Percentiles rank a stretch among this genome's conserved stretches.
Evolutionary conservation across 768 basidiomycete genomes (phyloP).

Genomic region (Xerocomellus dryophilus): DNA sequence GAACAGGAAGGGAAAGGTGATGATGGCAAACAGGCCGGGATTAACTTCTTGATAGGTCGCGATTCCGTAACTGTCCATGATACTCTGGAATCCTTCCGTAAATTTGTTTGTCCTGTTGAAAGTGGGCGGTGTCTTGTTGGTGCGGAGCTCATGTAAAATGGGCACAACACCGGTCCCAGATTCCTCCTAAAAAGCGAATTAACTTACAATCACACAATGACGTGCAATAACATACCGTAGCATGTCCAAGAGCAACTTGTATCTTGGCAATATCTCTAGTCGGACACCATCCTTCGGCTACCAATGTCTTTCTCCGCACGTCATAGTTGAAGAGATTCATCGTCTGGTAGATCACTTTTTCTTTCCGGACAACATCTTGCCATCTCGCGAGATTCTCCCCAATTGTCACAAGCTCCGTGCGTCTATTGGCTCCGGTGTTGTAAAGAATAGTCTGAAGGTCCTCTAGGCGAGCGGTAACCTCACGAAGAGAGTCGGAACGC

Average conservation of each 20-base stretch:
- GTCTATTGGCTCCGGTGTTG: conserved; percentile 82
- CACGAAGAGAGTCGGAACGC: conserved; percentile 83
- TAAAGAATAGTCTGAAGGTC: conserved; percentile 87
- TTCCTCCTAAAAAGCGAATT: conserved; percentile 54
- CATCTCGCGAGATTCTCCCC: conserved; percentile 85
- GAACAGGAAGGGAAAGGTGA: conserved; percentile 97
- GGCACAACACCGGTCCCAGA: conserved; percentile 92
- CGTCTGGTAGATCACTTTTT: conserved; percentile 95
- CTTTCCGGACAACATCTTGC: conserved; percentile 92
- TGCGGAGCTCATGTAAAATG: conserved; percentile 86
- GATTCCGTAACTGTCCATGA: conserved; percentile 97
- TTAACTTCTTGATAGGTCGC: conserved; percentile 96
- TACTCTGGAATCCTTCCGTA: conserved; percentile 93
- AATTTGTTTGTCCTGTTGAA: conserved; percentile 95
- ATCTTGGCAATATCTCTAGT: conserved; percentile 86
- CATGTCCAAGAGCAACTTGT: conserved; percentile 83
- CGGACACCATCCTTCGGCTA: conserved; percentile 98
- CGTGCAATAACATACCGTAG: conserved; percentile 54
- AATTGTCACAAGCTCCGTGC: conserved; percentile 76
- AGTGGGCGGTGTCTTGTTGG: conserved; percentile 90
- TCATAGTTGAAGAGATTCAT: conserved; percentile 96
- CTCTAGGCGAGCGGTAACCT: conserved; percentile 85
- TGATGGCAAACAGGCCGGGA: conserved; percentile 87
- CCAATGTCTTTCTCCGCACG: conserved; percentile 86
- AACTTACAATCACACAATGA: neutral